A percentile compares a stretch with the other conserved stretches of the same genome.
Conservation (phyloP, 352 stramenopile genomes). For the Plasmopara viticola region DNA sequence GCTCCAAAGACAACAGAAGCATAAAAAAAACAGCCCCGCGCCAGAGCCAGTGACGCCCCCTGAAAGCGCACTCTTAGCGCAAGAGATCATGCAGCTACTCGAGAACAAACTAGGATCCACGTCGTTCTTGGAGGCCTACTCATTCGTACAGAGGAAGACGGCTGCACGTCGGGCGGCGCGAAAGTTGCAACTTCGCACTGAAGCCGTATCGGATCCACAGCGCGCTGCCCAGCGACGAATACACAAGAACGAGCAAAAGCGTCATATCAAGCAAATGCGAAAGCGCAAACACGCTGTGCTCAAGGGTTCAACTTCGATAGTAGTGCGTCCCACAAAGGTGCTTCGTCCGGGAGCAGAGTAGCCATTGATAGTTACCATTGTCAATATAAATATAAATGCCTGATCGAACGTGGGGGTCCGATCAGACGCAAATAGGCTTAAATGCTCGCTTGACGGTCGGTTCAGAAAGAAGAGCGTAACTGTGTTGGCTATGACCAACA, state of each 20-base stretch:
- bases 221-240: slow-evolving; percentile 72
- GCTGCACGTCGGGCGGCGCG: slow-evolving; percentile 59
- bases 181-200: slow-evolving; percentile 72
- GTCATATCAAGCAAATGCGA: slow-evolving; percentile 72
- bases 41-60: slow-evolving; percentile 24
- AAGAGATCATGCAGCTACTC: slow-evolving; percentile 84
- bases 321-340: slow-evolving; percentile 46
- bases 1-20: slow-evolving; percentile 31
- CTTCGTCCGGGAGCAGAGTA: slow-evolving; percentile 60
- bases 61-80: slow-evolving; percentile 54
- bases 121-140: slow-evolving; percentile 77
- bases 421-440: not conserved
- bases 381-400: too few relatives aligned
- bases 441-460: not conserved
- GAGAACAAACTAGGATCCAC: slow-evolving; percentile 67
- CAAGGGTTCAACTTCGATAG: slow-evolving; percentile 70
- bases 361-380: not conserved
- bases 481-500: slow-evolving; percentile 20
- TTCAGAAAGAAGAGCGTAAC: not conserved
- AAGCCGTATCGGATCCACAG: slow-evolving; percentile 70
- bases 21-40: slow-evolving; percentile 13
- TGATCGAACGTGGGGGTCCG: too few relatives aligned
- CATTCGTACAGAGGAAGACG: slow-evolving; percentile 80
- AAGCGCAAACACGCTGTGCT: slow-evolving; percentile 85
- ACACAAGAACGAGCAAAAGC: slow-evolving; percentile 83